These are phyloP conservation scores for Arachis stenosperma DNA, from an alignment of 306 rosid species.

Conservation along the genomic window DNA sequence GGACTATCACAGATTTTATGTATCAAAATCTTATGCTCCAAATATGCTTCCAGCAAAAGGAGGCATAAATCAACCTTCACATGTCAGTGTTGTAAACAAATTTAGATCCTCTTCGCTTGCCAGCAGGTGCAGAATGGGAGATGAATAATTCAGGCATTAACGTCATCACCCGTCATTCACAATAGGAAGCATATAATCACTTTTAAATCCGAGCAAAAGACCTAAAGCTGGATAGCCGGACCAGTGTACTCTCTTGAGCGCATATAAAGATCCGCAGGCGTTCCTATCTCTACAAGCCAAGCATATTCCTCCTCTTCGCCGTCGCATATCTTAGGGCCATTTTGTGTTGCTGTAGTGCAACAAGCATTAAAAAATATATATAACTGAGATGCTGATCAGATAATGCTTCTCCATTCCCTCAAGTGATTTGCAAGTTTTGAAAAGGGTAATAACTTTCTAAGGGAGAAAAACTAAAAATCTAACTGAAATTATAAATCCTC, in stretches of 20 bases:
- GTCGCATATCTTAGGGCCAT: constrained; percentile 39
- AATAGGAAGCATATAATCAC: constrained; percentile 3
- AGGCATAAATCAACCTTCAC: constrained; percentile 9
- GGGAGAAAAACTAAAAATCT: constrained; percentile 11
- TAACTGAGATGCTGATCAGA: constrained; percentile 16
- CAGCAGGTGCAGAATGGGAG: constrained; percentile 9
- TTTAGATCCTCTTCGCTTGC: constrained; percentile 15
- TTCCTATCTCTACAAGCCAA: constrained; percentile 81
- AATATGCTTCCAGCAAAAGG: constrained; percentile 21
- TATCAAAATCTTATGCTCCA: constrained; percentile 20
- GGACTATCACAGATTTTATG: neutral
- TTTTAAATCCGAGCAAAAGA: constrained; percentile 13
- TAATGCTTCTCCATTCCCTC: neutral
- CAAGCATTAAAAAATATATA: constrained; percentile 20
- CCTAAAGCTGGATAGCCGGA: constrained; percentile 66
- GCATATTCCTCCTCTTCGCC: constrained; percentile 79
- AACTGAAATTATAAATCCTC: neutral
- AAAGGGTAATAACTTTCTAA: constrained; percentile 5
- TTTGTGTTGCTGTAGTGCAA: constrained; percentile 56
- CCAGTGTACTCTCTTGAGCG: constrained; percentile 74
- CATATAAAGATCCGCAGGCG: constrained; percentile 76
- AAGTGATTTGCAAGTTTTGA: neutral
- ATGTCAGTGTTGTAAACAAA: neutral
- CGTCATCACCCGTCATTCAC: constrained; percentile 1
- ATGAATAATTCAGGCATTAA: neutral